These are phyloP conservation scores for Cladophialophora exuberans DNA, from an alignment of 2,329 filamentous ascomycete species.

Conservation along the genomic window DNA sequence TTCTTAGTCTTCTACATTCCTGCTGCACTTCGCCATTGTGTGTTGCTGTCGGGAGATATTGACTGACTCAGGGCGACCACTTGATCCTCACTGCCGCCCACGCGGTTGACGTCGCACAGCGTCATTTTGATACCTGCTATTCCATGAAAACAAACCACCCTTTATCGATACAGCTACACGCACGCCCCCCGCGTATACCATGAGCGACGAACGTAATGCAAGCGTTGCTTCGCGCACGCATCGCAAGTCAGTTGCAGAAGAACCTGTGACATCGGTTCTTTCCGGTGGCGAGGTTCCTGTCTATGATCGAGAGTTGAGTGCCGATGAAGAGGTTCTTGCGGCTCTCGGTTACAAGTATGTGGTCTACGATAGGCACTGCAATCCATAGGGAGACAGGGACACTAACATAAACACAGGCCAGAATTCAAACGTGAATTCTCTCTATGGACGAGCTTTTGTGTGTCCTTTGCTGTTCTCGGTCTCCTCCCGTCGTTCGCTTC, in stretches of 20 bases:
- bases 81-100: background rate
- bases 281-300: slow-evolving; percentile 54
- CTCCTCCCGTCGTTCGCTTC: slow-evolving; percentile 72
- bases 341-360: slow-evolving; percentile 62
- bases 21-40: background rate
- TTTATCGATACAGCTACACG: background rate
- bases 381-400: background rate
- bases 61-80: background rate
- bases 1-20: background rate
- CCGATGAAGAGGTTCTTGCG: slow-evolving; percentile 65
- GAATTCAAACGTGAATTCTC: slow-evolving; percentile 73
- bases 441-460: slow-evolving; percentile 74
- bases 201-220: slow-evolving; percentile 24
- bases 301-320: slow-evolving; percentile 49
- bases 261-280: slow-evolving; percentile 58
- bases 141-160: slow-evolving; percentile 15
- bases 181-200: slow-evolving; percentile 8
- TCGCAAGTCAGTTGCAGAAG: slow-evolving; percentile 47
- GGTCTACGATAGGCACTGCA: slow-evolving; percentile 48
- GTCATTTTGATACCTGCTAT: slow-evolving; percentile 6
- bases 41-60: background rate
- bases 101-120: background rate
- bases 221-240: slow-evolving; percentile 26
- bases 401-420: slow-evolving; percentile 50
- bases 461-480: slow-evolving; percentile 73